These are phyloP conservation scores for Orbilia oligospora DNA, from an alignment of 2,329 filamentous ascomycete species.

Conservation along the genomic window DNA sequence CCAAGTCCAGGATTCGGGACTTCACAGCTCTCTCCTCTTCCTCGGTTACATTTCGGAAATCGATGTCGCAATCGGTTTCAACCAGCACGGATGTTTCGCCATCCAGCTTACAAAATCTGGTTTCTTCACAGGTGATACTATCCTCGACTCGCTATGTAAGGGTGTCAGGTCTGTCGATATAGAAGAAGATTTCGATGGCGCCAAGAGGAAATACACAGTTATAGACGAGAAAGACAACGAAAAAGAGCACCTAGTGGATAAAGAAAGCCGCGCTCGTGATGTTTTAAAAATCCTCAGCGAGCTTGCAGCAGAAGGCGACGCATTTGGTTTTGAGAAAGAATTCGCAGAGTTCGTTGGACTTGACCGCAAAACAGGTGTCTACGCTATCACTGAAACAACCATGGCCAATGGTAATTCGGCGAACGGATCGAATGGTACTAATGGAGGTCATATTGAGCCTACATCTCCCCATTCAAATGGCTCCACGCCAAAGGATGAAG, in stretches of 20 bases:
- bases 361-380: conserved; percentile 47
- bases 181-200: conserved; percentile 33
- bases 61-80: conserved; percentile 59
- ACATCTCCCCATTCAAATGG: conserved; percentile 45
- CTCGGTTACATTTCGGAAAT: conserved; percentile 53
- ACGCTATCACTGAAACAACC: conserved; percentile 38
- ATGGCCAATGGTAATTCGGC: conserved; percentile 28
- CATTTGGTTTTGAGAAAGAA: conserved; percentile 57
- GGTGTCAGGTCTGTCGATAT: conserved; percentile 49
- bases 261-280: conserved; percentile 39
- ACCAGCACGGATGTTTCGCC: conserved; percentile 51
- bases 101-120: conserved; percentile 58
- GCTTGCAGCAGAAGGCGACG: conserved; percentile 48
- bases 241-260: conserved; percentile 20
- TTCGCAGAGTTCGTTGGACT: conserved; percentile 58
- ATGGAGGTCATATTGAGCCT: conserved; percentile 37
- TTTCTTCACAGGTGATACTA: conserved; percentile 53
- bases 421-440: conserved; percentile 37
- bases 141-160: conserved; percentile 58
- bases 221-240: conserved; percentile 21
- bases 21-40: conserved; percentile 50
- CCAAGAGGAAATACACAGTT: conserved; percentile 39
- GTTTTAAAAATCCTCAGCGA: conserved; percentile 43
- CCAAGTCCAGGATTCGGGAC: conserved; percentile 29
- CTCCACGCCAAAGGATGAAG: conserved; percentile 49